Evolutionary conservation across 1,284 basidiomycete species (phyloP).

Genomic region (Ganoderma resinaceum): DNA sequence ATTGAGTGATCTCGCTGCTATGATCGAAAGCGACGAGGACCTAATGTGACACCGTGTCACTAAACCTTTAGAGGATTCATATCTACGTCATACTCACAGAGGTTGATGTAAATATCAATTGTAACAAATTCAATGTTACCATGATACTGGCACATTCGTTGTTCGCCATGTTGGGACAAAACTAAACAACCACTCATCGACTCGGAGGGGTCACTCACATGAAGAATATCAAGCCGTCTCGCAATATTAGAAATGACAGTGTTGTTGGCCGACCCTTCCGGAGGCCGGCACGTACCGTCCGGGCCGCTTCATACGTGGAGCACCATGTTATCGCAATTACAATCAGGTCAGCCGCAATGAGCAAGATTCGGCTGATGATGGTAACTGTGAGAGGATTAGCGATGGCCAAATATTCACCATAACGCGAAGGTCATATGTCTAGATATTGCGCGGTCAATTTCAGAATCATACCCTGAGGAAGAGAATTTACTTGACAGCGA

Average conservation of each 20-base stretch:
- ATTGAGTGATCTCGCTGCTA: not conserved
- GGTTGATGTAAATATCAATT: not conserved
- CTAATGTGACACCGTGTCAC: not conserved
- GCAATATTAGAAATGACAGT: not conserved
- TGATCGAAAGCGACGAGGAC: not conserved
- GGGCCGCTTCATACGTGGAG: not conserved
- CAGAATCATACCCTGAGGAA: not conserved
- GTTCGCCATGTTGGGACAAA: not conserved
- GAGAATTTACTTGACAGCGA: not conserved
- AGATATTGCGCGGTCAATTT: not conserved
- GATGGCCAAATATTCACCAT: not conserved
- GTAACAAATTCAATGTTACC: conserved; percentile 3
- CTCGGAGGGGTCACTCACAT: not conserved
- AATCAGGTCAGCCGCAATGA: conserved; percentile 3
- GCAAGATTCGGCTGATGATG: not conserved
- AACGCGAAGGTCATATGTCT: not conserved
- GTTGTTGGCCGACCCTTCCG: not conserved
- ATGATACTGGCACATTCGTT: not conserved
- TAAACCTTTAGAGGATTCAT: not conserved
- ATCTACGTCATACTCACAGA: not conserved
- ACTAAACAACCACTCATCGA: no score
- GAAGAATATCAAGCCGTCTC: conserved; percentile 6
- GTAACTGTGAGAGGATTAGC: not conserved
- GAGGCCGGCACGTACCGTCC: not conserved
- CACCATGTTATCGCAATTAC: conserved; percentile 4